phyloP scores from a whole-genome alignment of 2,329 filamentous ascomycete species.

The Fusarium robinianum region DNA sequence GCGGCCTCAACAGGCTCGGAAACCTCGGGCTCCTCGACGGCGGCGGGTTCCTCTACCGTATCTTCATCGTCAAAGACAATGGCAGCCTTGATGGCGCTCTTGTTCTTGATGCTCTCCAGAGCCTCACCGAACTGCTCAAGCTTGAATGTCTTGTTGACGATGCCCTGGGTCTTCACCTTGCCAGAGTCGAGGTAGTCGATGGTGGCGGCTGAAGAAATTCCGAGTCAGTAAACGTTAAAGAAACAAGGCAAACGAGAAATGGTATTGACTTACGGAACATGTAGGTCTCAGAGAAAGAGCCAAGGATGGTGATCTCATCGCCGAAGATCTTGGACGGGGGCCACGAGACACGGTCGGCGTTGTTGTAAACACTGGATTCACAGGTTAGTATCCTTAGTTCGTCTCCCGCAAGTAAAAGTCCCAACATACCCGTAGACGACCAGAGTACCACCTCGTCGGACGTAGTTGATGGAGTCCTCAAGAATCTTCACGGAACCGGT shows the following conservation, averaged over 20 bases:
- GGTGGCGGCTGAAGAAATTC: slow-evolving; percentile 46
- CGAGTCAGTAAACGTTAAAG: neutral
- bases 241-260: neutral
- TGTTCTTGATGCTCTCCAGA: slow-evolving; percentile 71
- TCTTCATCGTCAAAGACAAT: slow-evolving; percentile 66
- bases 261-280: slow-evolving; percentile 61
- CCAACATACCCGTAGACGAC: slow-evolving; percentile 62
- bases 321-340: slow-evolving; percentile 73
- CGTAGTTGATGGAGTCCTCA: slow-evolving; percentile 72
- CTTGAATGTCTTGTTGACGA: slow-evolving; percentile 74
- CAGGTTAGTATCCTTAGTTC: slow-evolving; percentile 5
- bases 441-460: slow-evolving; percentile 71
- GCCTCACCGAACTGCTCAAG: slow-evolving; percentile 75
- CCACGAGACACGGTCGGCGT: slow-evolving; percentile 66
- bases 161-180: slow-evolving; percentile 66
- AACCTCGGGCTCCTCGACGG: neutral
- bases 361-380: slow-evolving; percentile 61
- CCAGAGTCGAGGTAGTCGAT: slow-evolving; percentile 60
- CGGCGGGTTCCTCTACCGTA: slow-evolving; percentile 3
- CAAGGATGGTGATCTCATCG: slow-evolving; percentile 72
- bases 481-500: slow-evolving; percentile 71
- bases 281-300: slow-evolving; percentile 74
- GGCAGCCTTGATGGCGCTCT: slow-evolving; percentile 74
- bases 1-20: slow-evolving; percentile 1
- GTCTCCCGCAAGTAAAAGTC: neutral